Base-by-base conservation (phyloP, 2,329 filamentous ascomycete genomes). In the Colletotrichum sp. region DNA sequence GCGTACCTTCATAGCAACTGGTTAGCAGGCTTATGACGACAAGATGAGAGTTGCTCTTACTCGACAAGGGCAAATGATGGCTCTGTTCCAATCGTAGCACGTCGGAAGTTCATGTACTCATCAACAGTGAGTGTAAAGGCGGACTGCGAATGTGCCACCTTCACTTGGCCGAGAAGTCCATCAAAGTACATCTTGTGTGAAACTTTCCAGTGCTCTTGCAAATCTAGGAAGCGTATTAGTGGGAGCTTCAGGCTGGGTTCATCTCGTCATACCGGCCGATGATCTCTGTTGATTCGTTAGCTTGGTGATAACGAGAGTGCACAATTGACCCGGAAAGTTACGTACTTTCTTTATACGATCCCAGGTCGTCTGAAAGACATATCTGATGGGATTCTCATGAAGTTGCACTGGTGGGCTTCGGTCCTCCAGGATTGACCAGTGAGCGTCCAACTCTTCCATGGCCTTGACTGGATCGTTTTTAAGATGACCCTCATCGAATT, bases 361-460 rank as follows among this genome's bases (percentile, higher is more conserved):
- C 43, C 43, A 52, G 43, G 43, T 52, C n/a, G 43, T 52, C 43
- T 52, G 43, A 52, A 52, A 52, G n/a, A 52, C 43, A 52, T 52
- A 52, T 4, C 43, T 52, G n/a, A 52, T 52, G 0, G 43, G 3
- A 6, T 52, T 52, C 6, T 52, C 43, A 52, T 8, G 43, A 8
- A 13, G 43, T 4, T 52, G 43, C n/a, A 21, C n/a, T 1, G 43
- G 43, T 8, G 43, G 43, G 12, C 8, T 21, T 3, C 6, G 43
- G n/a, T 13, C 43, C n/a, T 52, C 43, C 6, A 52, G n/a, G 43
- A 52, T 52, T 2, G 43, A 3, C 43, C 43, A 52, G 43, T 52
- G 43, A 52, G 43, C 43, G 8, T 52, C 43, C 43, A 52, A 13
- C n/a, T 52, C 43, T 21, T 52, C 10, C n/a, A 21, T 52, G 6